Base-by-base conservation (phyloP, 2,329 filamentous ascomycete species). In the Phoma sp. region DNA sequence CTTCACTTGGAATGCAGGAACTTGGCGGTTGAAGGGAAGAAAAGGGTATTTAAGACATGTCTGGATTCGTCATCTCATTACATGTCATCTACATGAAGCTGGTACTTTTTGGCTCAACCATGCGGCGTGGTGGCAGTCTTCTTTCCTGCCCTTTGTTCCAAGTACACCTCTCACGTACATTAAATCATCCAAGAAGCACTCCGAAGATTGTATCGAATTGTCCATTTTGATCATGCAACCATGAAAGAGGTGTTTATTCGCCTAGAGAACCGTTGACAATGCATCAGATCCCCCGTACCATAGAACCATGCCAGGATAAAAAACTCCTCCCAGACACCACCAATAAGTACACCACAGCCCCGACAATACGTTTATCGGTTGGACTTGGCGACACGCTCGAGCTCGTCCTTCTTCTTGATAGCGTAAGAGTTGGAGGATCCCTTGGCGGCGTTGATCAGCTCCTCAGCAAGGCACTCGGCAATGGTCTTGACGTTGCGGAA, bases 401-500 rank as follows among this genome's bases (percentile, higher is more conserved):
- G 84, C 90, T 99, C 96, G 83, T 99, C 95, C 93, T 99, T 99
- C 92, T 99, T 99, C 92, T 99, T 99, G 89, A 99, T 99, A 77
- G 96, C 95, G 82, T 98, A 99, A 72, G 93, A 97, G 92, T 99
- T 99, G 85, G 91, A 96, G 89, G 90, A 96, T 78, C 95, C 95
- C 92, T 99, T 99, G 82, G 96, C 96, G 80, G 96, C 96, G 87
- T 99, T 99, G 90, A 99, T 98, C 81, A 99, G 88, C 89, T 99
- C 95, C 85, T 99, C 96, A 79, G 95, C 95, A 76, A 99, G 85
- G 86, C 95, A 98, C 88, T 99, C 95, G 76, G 96, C 93, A 80
- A 99, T 96, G 78, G 90, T 93, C 93, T 99, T 99, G 87, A 99
- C 90, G 88, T 99, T 99, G 83, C 95, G 91, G 93, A 99, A 99